A percentile compares a stretch with the other conserved stretches of the same genome.
Conservation (phyloP, 176 grass and related monocot genomes). For the Aegilops umbellulata region DNA sequence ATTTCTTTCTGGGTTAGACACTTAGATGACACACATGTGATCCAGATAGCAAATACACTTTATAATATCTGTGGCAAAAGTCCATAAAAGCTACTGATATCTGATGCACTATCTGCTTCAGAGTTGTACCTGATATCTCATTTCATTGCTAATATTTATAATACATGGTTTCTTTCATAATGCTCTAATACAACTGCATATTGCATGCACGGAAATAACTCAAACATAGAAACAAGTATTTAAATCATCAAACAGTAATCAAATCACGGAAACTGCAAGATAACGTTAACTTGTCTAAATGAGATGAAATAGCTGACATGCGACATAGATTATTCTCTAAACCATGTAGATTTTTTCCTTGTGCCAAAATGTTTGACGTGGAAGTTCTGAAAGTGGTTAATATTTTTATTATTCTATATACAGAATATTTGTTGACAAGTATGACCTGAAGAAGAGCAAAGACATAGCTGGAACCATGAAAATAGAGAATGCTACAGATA, state of each 20-base stretch:
- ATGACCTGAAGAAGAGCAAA: neutral
- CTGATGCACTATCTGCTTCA: neutral
- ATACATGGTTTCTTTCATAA: neutral
- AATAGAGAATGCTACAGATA: neutral
- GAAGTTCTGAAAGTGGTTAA: neutral
- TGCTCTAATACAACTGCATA: neutral
- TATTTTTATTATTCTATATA: neutral
- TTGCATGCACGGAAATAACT: neutral
- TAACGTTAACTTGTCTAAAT: too few relatives aligned
- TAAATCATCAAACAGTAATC: too few relatives aligned
- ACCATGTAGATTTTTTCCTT: neutral
- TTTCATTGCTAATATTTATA: neutral
- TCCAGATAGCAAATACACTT: neutral
- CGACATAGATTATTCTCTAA: neutral
- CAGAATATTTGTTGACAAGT: neutral
- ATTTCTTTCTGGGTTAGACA: neutral
- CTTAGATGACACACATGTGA: neutral
- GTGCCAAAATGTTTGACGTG: neutral
- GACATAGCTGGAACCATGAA: neutral
- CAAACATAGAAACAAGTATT: too few relatives aligned
- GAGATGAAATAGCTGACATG: neutral
- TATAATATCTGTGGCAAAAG: neutral
- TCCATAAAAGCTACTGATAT: neutral
- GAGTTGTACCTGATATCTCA: neutral
- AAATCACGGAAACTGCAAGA: too few relatives aligned